Base-by-base conservation (phyloP, 257 asterid species). In the Perilla frutescens region DNA sequence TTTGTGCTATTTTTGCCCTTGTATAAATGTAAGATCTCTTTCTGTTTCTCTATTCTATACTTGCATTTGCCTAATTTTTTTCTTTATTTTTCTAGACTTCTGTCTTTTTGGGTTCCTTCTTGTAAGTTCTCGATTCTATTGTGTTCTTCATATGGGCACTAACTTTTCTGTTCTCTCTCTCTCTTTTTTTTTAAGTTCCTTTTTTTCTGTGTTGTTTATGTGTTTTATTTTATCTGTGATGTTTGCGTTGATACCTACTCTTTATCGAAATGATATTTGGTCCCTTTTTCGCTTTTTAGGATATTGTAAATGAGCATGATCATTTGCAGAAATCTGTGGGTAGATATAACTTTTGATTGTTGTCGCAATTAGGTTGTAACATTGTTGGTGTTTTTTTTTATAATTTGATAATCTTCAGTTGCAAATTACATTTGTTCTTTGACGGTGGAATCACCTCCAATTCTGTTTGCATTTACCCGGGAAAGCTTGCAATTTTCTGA, bases 11-110 rank as follows among this genome's bases (percentile, higher is more conserved):
- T 58, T 9, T 36, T 8, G 12, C 50, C 60, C 67, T 39, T 56
- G 6, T 65, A 76, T 67, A 70, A 73, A 62, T 74, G 82, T 74
- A 61, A 83, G 82, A 63, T 59, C 78, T 70, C 48, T 61, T 20
- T 48, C 61, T 41, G 34, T 41, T 70, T 66, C 74, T 68, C 63
- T 76, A 32, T 54, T 39, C 54, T 15, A 48, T 43, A 77, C 41
- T 20, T 62, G 72, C 73, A 9, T 54, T 65, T 62, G 60, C 34
- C 49, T n/a, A 15, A 26, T 36, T 40, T 14, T 13, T 53, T 10
- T 41, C 53, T 61, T 14, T 32, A 50, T 58, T 70, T 70, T 41
- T 69, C 51, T 44, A 71, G 58, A 31, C 43, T 71, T 51, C 68
- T 39, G 68, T 56, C 34, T 62, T 36, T 3, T 68, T 7, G 15